Percentiles rank a stretch among this genome's conserved stretches.
Conservation (phyloP, 2,329 filamentous ascomycete genomes). For the Penicillium sp. region DNA sequence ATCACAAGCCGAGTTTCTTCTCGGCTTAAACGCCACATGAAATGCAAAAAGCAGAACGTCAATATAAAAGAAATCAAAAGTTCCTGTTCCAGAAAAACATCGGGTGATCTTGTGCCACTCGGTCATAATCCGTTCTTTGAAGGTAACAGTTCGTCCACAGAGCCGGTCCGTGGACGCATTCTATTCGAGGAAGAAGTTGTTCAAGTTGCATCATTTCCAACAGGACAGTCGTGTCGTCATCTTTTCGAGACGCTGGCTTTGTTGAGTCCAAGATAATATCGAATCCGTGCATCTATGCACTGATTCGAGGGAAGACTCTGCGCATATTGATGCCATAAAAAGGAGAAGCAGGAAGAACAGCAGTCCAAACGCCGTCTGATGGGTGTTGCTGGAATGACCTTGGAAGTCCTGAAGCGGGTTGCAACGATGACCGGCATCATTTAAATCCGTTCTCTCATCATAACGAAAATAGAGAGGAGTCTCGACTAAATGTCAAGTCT, state of each 20-base stretch:
- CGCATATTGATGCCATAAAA: neutral
- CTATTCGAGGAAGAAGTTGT: neutral
- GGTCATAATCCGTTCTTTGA: neutral
- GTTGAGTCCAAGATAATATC: neutral
- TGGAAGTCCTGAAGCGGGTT: neutral
- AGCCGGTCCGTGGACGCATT: neutral
- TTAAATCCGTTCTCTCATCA: neutral
- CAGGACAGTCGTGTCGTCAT: neutral
- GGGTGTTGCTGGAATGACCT: neutral
- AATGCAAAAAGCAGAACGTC: slow-evolving; percentile 1
- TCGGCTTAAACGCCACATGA: slow-evolving; percentile 10
- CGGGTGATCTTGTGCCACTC: neutral
- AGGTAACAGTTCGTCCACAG: neutral
- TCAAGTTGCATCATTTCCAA: neutral
- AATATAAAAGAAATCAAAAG: neutral
- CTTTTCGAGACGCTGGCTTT: neutral
- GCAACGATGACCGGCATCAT: neutral
- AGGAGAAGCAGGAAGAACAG: neutral
- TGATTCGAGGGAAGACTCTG: neutral
- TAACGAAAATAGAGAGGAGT: neutral
- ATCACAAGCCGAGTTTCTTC: slow-evolving; percentile 14
- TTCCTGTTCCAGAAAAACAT: neutral
- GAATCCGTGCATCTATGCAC: neutral
- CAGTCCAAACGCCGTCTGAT: neutral
- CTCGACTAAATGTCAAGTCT: neutral